These are phyloP conservation scores for Wickerhamiella slavikovae DNA, from an alignment of 805 yeast genomes.

Conservation along the genomic window DNA sequence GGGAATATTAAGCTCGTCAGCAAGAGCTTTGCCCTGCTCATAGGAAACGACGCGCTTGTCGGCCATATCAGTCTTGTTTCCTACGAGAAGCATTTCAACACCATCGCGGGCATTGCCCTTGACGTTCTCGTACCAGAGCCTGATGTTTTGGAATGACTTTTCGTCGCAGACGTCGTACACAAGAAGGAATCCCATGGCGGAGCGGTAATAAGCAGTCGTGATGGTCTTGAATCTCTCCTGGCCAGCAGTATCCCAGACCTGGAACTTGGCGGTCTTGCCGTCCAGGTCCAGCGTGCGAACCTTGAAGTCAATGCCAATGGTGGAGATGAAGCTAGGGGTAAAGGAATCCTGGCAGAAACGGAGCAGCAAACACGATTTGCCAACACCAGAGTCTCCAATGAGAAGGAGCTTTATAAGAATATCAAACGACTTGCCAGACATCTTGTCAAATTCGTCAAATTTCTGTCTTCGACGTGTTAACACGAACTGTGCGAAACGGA, in stretches of 20 bases:
- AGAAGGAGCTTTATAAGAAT: conserved; percentile 79
- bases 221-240: conserved; percentile 97
- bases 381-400: conserved; percentile 98
- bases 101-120: conserved; percentile 93
- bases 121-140: conserved; percentile 89
- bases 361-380: conserved; percentile 83
- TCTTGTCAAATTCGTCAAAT: not conserved
- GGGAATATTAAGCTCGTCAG: conserved; percentile 69
- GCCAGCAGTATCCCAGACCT: conserved; percentile 99
- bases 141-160: conserved; percentile 78
- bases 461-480: too few species aligned
- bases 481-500: too few species aligned
- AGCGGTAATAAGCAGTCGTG: conserved; percentile 94
- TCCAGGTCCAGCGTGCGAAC: conserved; percentile 52
- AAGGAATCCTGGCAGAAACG: conserved; percentile 96
- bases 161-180: conserved; percentile 97
- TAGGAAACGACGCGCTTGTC: conserved; percentile 69
- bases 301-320: conserved; percentile 93
- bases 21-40: conserved; percentile 82
- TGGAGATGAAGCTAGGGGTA: conserved; percentile 90
- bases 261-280: conserved; percentile 92
- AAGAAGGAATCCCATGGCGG: conserved; percentile 93
- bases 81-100: conserved; percentile 83
- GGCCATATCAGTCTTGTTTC: conserved; percentile 85
- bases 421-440: conserved; percentile 33